Evolutionary conservation across 495 filamentous ascomycete species (phyloP).

Genomic region (Daldinia loculata): DNA sequence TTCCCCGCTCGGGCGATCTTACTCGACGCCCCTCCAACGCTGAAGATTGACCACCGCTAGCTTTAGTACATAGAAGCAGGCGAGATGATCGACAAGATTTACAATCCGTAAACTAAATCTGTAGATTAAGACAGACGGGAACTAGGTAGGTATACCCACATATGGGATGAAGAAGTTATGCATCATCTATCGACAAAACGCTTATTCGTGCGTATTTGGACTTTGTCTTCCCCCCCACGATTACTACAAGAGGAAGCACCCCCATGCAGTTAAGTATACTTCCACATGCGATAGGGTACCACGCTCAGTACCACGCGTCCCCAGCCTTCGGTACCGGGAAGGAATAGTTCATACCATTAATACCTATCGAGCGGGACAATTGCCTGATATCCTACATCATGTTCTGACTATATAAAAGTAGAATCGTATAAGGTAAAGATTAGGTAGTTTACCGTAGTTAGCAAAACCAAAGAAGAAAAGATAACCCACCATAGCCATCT

Average conservation of each 20-base stretch:
- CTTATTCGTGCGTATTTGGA: neutral
- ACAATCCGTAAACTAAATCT: neutral
- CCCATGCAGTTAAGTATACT: neutral
- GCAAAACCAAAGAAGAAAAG: neutral
- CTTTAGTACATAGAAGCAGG: neutral
- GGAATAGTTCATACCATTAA: neutral
- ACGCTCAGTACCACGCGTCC: neutral
- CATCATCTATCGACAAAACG: neutral
- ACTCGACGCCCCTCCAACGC: neutral
- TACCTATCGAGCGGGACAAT: neutral
- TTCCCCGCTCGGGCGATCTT: neutral
- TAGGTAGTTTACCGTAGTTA: neutral
- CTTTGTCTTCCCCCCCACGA: neutral
- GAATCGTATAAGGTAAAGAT: neutral
- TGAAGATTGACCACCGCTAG: neutral
- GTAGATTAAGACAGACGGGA: neutral
- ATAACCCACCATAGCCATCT: neutral
- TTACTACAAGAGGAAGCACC: constrained; percentile 1
- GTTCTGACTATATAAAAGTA: neutral
- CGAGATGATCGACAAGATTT: neutral
- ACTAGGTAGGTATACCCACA: neutral
- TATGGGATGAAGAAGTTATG: neutral
- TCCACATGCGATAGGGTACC: neutral
- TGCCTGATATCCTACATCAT: neutral
- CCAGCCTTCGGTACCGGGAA: neutral